Base-by-base conservation (phyloP, 441 rosid genomes). In the Cnidoscolus chayamansa region DNA sequence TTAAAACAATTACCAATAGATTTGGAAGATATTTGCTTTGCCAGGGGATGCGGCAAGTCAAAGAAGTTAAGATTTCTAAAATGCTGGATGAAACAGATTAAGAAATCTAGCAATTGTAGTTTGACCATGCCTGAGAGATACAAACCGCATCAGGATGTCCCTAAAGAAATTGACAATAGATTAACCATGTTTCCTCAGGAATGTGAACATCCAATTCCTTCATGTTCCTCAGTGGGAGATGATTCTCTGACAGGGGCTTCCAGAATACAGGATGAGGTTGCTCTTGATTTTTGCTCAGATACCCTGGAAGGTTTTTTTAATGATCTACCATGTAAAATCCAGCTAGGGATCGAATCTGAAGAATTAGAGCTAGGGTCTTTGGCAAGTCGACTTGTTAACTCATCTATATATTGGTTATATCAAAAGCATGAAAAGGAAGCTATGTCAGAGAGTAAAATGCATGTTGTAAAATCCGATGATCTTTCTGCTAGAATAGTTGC, bases 61-160 rank as follows among this genome's bases (percentile, higher is more conserved):
- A 95, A 92, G 89, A 91, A 87, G 71, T 76, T 81, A 74, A 89
- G 85, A 77, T 95, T 95, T 85, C 75, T 95, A 59, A 95, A 87
- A 86, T 95, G 97, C 80, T 95, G 98, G 98, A 84, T 88, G 86
- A 91, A 88, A 75, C 97, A 92, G 88, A 79, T 83, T 45, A 81
- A 78, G 75, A 87, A 85, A 77, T 75, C 84, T 71, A 72, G 71
- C 70, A 71, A 71, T 60, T 74, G 73, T 71, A 80, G 83, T 73
- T 72, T 80, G 66, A 65, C 67, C 53, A 54, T 67, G 30, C 76
- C 69, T 48, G 81, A 76, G 55, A 70, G 63, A 69, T 75, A 82
- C 67, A 48, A 65, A 80, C 79, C 70, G 53, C 70, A 50, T 47
- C 74, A 80, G 71, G 77, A 82, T 53, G 63, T 84, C 56, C 64